phyloP scores from a whole-genome alignment of 73 alveolate genomes.

The Diophrys appendiculata region DNA sequence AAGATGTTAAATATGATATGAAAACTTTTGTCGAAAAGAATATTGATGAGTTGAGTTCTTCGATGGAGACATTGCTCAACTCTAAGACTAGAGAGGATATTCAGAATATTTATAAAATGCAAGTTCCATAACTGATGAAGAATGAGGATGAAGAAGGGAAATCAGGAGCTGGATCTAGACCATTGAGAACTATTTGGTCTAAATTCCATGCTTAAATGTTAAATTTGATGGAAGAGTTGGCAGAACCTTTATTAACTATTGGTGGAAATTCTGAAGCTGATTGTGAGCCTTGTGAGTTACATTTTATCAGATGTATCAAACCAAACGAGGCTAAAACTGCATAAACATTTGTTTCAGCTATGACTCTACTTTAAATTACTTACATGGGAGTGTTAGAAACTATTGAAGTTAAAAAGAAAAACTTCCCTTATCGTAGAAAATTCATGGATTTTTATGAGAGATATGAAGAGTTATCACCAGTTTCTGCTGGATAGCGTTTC shows the following conservation, averaged over 20 bases:
- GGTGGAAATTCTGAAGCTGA: slow-evolving; percentile 22
- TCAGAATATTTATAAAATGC: slow-evolving; percentile 1
- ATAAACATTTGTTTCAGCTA: slow-evolving; percentile 48
- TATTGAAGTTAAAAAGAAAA: slow-evolving; percentile 89
- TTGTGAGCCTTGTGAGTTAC: slow-evolving; percentile 87
- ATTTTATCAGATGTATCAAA: slow-evolving; percentile 93
- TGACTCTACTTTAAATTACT: slow-evolving; percentile 87
- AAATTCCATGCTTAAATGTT: slow-evolving; percentile 90
- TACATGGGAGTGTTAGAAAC: slow-evolving; percentile 97
- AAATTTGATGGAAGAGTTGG: slow-evolving; percentile 81
- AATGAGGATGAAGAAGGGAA: slow-evolving; percentile 75
- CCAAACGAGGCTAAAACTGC: slow-evolving; percentile 90
- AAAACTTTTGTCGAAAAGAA: slow-evolving; percentile 88
- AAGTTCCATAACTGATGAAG: slow-evolving; percentile 26
- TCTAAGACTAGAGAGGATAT: slow-evolving; percentile 13
- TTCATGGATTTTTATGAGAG: slow-evolving; percentile 84
- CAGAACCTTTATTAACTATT: slow-evolving; percentile 52
- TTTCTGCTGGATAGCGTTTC: slow-evolving; percentile 40
- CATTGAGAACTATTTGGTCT: slow-evolving; percentile 87
- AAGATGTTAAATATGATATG: slow-evolving; percentile 82
- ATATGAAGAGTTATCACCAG: slow-evolving; percentile 75
- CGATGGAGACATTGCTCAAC: slow-evolving; percentile 64
- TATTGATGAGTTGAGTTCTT: slow-evolving; percentile 80
- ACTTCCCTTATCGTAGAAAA: slow-evolving; percentile 85
- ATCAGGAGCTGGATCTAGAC: slow-evolving; percentile 58